phyloP scores from a whole-genome alignment of 495 filamentous ascomycete genomes.

The Thozetella sp. region DNA sequence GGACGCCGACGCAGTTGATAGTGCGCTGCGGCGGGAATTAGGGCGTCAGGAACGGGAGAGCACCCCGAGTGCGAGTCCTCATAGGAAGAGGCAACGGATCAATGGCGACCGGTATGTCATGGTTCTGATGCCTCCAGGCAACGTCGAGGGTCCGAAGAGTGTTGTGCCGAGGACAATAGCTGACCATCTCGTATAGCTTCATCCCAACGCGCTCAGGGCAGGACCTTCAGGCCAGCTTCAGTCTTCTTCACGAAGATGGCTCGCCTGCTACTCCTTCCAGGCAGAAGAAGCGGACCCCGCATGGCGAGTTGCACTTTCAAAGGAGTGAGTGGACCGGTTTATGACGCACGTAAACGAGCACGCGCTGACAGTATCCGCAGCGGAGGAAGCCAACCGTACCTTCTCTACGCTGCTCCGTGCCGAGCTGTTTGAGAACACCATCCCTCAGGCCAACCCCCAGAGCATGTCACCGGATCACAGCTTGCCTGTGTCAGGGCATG shows the following conservation, averaged over 20 bases:
- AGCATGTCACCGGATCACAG: conserved; percentile 65
- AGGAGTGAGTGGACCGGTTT: conserved; percentile 63
- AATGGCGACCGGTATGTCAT: conserved; percentile 73
- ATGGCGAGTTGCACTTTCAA: conserved; percentile 92
- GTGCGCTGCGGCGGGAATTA: conserved; percentile 30
- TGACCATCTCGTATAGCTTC: conserved; percentile 62
- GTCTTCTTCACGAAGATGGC: conserved; percentile 84
- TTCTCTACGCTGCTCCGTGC: conserved; percentile 87
- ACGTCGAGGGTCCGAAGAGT: not conserved
- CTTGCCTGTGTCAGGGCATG: conserved; percentile 52
- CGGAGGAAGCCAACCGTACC: conserved; percentile 90
- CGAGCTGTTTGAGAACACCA: conserved; percentile 86
- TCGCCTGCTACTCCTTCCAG: conserved; percentile 90
- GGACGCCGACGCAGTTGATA: conserved; percentile 35
- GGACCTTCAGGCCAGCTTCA: conserved; percentile 90
- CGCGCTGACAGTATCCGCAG: conserved; percentile 57
- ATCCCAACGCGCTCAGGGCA: conserved; percentile 94
- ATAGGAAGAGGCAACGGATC: conserved; percentile 82
- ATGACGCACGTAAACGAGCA: not conserved
- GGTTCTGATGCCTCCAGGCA: not conserved
- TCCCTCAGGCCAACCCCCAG: conserved; percentile 79
- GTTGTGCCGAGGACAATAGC: too few species aligned
- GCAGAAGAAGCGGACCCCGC: conserved; percentile 79
- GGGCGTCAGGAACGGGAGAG: conserved; percentile 56
- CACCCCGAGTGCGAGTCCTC: conserved; percentile 77